Base-by-base conservation (phyloP, 2,329 filamentous ascomycete genomes). In the Pseudogymnoascus verrucosus region DNA sequence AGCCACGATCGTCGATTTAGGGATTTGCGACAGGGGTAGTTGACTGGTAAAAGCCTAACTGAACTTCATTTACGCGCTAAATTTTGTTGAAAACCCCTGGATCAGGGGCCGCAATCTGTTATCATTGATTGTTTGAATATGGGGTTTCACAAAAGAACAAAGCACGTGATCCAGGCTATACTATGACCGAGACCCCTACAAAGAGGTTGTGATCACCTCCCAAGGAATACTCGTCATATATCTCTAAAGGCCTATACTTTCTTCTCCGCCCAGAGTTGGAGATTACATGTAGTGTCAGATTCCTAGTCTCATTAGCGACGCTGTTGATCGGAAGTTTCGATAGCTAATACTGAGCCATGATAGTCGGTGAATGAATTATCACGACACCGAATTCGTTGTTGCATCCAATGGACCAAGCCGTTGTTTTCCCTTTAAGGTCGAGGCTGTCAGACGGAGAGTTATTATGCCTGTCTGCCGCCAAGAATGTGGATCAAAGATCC, bases 11-110 rank as follows among this genome's bases (percentile, higher is more conserved):
- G 23, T 11, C n/a, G 44, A 31, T 31, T 5, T 5, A 19, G n/a
- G n/a, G 47, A 57, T 57, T 57, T 57, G 51, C 28, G 28, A 57
- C 51, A 57, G 28, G 51, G 51, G 51, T 57, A 21, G 19, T 19
- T 19, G 19, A 19, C 19, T 19, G 21, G 28, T 21, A 4, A 57
- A 57, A 57, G 51, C 16, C 51, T 54, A 54, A 4, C 12, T 54
- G 47, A 14, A 54, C 23, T 54, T 11, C 16, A 57, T 57, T 57
- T 34, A 10, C 11, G 51, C 51, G 51, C 51, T 57, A 57, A 57
- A 57, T 34, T 21, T 34, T 2, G 14, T 5, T 2, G 10, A 12
- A 57, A 36, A 19, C 51, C 10, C 28, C n/a, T 36, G n/a, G 44
- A n/a, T 14, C 16, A 34, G 28, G 51, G n/a, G 11, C 51, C 16